phyloP scores from a whole-genome alignment of 352 stramenopile species.

The Phytophthora aleatoria region DNA sequence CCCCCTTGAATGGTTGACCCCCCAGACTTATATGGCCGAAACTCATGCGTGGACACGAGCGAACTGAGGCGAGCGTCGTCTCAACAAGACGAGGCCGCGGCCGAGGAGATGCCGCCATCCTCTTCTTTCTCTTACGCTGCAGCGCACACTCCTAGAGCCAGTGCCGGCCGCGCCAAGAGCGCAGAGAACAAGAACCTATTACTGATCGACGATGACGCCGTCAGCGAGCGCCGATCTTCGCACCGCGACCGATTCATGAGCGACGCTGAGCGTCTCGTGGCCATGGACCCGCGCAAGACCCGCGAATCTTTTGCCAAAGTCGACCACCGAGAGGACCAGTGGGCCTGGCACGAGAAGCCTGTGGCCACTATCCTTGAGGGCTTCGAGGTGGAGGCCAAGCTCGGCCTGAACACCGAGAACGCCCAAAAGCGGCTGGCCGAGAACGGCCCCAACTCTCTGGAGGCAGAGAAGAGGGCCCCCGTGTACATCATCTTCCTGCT shows the following conservation, averaged over 20 bases:
- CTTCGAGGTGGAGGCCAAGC: constrained; percentile 47
- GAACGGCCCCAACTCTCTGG: constrained; percentile 55
- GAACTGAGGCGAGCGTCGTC: constrained; percentile 35
- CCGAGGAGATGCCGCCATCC: constrained; percentile 36
- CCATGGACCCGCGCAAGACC: constrained; percentile 49
- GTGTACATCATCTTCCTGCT: constrained; percentile 70
- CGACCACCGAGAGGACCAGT: constrained; percentile 46
- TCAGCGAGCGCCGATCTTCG: constrained; percentile 23
- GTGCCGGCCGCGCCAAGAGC: constrained; percentile 5
- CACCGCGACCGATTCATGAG: constrained; percentile 65
- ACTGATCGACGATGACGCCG: constrained; percentile 30
- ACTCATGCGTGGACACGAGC: constrained; percentile 37
- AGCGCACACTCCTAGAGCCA: constrained; percentile 68
- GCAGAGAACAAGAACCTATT: constrained; percentile 24
- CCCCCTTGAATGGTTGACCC: constrained; percentile 49
- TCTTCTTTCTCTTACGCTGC: constrained; percentile 70
- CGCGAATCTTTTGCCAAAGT: constrained; percentile 64
- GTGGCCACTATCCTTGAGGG: constrained; percentile 43
- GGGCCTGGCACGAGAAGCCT: constrained; percentile 62
- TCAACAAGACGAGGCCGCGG: constrained; percentile 22
- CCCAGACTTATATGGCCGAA: constrained; percentile 36
- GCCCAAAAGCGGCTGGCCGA: constrained; percentile 42
- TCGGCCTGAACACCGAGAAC: constrained; percentile 40
- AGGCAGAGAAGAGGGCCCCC: constrained; percentile 60
- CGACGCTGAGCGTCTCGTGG: constrained; percentile 59